Evolutionary conservation across 768 basidiomycete genomes (phyloP).

Genomic region (Termitomyces sp.): DNA sequence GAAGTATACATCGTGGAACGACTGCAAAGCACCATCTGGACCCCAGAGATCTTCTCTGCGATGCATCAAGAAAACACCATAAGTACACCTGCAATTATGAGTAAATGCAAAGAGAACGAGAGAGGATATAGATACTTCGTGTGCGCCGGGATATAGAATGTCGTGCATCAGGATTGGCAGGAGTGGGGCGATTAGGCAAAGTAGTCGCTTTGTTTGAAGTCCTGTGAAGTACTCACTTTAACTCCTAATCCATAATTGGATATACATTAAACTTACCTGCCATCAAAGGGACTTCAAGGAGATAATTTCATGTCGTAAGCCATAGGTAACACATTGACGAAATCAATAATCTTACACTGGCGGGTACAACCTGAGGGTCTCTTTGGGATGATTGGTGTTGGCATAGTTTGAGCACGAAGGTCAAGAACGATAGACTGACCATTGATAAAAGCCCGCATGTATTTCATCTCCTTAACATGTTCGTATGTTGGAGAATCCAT

Average conservation of each 20-base stretch:
- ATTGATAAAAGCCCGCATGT: constrained; percentile 53
- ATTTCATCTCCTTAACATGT: constrained; percentile 54
- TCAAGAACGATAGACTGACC: constrained; percentile 21
- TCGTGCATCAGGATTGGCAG: constrained; percentile 23
- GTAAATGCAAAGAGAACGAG: neutral
- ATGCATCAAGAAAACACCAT: constrained; percentile 56
- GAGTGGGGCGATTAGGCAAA: constrained; percentile 15
- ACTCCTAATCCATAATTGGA: neutral
- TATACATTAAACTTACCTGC: constrained; percentile 15
- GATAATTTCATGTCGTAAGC: neutral
- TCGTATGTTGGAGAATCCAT: constrained; percentile 45
- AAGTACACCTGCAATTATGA: constrained; percentile 27
- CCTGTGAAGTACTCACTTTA: constrained; percentile 4
- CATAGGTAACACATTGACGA: neutral
- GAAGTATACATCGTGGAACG: neutral
- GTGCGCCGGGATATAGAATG: constrained; percentile 35
- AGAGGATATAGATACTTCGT: constrained; percentile 20
- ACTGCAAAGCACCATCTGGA: constrained; percentile 47
- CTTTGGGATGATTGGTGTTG: constrained; percentile 19
- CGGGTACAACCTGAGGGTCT: constrained; percentile 49
- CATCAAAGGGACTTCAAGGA: constrained; percentile 30
- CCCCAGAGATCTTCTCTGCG: constrained; percentile 62
- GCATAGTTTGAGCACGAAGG: neutral
- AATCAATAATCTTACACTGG: constrained; percentile 32
- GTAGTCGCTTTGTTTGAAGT: constrained; percentile 20